These are phyloP conservation scores for Turnera subulata DNA, from an alignment of 345 rosid species.

Conservation along the genomic window DNA sequence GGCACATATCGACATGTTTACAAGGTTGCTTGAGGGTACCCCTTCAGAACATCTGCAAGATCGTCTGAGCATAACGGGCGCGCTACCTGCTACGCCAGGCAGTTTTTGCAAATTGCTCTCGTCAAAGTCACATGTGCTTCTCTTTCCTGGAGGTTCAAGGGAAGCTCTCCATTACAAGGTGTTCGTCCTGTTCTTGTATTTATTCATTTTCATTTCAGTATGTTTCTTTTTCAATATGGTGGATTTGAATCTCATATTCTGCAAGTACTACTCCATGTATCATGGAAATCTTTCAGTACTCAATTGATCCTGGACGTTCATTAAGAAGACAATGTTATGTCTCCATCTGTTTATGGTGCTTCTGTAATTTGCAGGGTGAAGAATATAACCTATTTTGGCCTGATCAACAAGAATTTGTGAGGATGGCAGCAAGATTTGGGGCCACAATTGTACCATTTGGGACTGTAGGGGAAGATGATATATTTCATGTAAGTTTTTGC, in stretches of 20 bases:
- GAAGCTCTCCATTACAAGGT: constrained; percentile 89
- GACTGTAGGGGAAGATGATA: constrained; percentile 72
- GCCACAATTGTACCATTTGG: constrained; percentile 81
- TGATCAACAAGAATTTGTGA: constrained; percentile 65
- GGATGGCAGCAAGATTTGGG: constrained; percentile 76
- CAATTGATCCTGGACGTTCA: too few relatives aligned
- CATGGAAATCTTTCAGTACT: too few relatives aligned
- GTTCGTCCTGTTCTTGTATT: too few relatives aligned
- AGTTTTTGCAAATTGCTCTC: constrained; percentile 64
- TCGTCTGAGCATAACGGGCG: constrained; percentile 68
- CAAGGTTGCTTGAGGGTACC: constrained; percentile 8
- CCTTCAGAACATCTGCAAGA: constrained; percentile 34
- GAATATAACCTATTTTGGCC: constrained; percentile 69
- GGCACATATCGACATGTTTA: constrained; percentile 58
- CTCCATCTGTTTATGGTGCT: too few relatives aligned
- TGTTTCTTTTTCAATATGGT: too few relatives aligned
- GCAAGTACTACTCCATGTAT: too few relatives aligned
- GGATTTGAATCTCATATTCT: not conserved
- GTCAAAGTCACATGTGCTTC: constrained; percentile 60
- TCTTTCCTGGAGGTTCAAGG: constrained; percentile 78
- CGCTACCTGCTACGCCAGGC: constrained; percentile 54
- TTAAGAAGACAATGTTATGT: too few relatives aligned
- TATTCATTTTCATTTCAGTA: too few relatives aligned
- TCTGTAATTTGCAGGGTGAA: constrained; percentile 84
- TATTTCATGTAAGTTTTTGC: constrained; percentile 44